Percentiles rank a stretch among this genome's conserved stretches.
phyloP scores from a whole-genome alignment of 2,329 filamentous ascomycete species.

The Colletotrichum aenigma region DNA sequence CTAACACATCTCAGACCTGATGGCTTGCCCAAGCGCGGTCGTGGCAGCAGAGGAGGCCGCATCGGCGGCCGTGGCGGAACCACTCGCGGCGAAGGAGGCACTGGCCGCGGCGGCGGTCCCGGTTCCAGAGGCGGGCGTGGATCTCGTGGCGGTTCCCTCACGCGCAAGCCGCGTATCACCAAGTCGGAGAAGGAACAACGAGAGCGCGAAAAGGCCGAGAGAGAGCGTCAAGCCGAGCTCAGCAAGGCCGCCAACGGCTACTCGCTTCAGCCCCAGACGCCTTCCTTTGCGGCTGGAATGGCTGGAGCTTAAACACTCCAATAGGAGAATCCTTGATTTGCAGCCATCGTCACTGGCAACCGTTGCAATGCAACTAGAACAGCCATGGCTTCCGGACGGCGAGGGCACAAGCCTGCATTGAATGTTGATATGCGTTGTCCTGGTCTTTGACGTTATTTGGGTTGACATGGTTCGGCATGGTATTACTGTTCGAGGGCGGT shows the following conservation, averaged over 20 bases:
- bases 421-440: neutral
- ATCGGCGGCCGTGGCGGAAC: conserved; percentile 66
- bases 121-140: conserved; percentile 74
- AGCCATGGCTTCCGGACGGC: neutral
- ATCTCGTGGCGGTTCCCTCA: conserved; percentile 75
- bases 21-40: conserved; percentile 71
- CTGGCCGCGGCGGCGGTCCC: conserved; percentile 57
- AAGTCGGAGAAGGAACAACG: conserved; percentile 84
- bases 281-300: conserved; percentile 23
- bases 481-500: neutral
- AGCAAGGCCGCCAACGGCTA: conserved; percentile 40
- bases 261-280: conserved; percentile 34
- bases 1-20: conserved; percentile 60
- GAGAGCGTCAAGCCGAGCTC: conserved; percentile 57
- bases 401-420: conserved; percentile 3
- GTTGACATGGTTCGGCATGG: conserved; percentile 11
- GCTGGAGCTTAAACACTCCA: conserved; percentile 12
- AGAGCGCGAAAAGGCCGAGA: conserved; percentile 80
- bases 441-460: conserved; percentile 8
- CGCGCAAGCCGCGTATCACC: conserved; percentile 82
- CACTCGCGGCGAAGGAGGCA: conserved; percentile 55
- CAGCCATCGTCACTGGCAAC: neutral
- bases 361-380: neutral
- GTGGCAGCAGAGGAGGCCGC: conserved; percentile 50
- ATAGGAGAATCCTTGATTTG: neutral